A percentile compares a stretch with the other conserved stretches of the same genome.
Conservation (phyloP, 78 protist species). For the Dictyostelium brefeldianum region DNA sequence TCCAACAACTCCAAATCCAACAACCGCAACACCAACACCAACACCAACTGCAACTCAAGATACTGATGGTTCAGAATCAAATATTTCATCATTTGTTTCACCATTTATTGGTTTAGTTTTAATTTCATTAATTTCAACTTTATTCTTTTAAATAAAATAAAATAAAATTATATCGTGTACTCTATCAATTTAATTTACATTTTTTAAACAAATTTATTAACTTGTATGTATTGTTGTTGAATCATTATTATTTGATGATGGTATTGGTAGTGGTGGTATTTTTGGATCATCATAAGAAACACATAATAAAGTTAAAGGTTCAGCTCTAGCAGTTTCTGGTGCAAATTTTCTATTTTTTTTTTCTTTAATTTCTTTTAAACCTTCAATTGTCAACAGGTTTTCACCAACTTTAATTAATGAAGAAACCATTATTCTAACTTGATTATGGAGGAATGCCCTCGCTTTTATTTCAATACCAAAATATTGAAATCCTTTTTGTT, state of each 20-base stretch:
- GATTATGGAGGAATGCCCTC: conserved; percentile 61
- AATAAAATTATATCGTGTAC: too few species aligned
- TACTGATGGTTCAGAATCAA: background rate
- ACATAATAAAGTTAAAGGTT: conserved; percentile 46
- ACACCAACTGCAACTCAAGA: background rate
- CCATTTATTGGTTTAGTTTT: background rate
- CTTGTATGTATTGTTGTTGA: too few species aligned
- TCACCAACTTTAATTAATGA: conserved; percentile 34
- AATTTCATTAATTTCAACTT: background rate
- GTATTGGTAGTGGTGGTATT: background rate
- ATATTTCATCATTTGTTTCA: background rate
- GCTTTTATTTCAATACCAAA: conserved; percentile 71
- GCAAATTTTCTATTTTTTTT: conserved; percentile 38
- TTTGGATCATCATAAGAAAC: conserved; percentile 33
- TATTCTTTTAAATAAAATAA: too few species aligned
- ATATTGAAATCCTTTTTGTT: background rate
- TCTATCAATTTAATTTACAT: too few species aligned
- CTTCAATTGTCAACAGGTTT: conserved; percentile 6
- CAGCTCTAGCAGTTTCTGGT: conserved; percentile 50
- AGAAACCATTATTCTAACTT: conserved; percentile 69
- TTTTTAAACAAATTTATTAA: too few species aligned
- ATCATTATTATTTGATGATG: too few species aligned
- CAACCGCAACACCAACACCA: background rate
- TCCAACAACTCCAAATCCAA: background rate
- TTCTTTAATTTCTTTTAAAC: conserved; percentile 5